Evolutionary conservation across 169 alveolate genomes (phyloP), one percentile per base, ranked within the genome.

Genomic region (Theileria equi): DNA sequence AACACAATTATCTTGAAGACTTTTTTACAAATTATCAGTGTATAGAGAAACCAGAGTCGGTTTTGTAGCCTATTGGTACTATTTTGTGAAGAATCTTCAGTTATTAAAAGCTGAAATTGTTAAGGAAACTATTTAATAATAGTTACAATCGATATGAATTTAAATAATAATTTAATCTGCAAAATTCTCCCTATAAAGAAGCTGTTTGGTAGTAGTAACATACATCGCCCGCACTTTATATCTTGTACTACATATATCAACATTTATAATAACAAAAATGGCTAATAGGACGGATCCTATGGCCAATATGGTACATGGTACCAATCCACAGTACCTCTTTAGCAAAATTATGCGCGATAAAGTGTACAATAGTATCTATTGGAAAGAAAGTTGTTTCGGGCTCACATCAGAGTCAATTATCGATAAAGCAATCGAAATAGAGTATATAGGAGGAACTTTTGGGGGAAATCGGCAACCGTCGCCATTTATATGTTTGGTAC

Each of bases 401-500:
- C 54, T 87, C 6, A 89, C 94, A 13, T 93, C 95, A 23, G 99
- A 94, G 53, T 90, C 98, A 0, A 72, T 97, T 32, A 86, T 97
- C 21, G 99, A 96, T 68, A 89, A 92, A 84, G 98, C 98, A 8
- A 90, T 96, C 25, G 94, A 83, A 63, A 60, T 97, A 50, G 90
- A 96, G 68, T 95, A 95, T 77, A 92, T 96, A 5, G 99, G 99
- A 11, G 99, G 98, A 11, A 94, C 98, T 21, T 95, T 91, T 61
- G 99, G 99, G 5, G 98, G 99, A 6, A 92, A 89, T 44, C 91
- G 98, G 16, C 93, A 94, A 66, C 98, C 99, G 11, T 73, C 97
- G 0, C 94, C 96, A 17, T 98, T 98, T 79, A 73, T 97, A 17
- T 97, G 99, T 65, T 81, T 97, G 34, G 83, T 96, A 17, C 81